These are phyloP conservation scores for Brachypodium distachyon DNA, from an alignment of 202 grass and related monocot species.

Conservation along the genomic window DNA sequence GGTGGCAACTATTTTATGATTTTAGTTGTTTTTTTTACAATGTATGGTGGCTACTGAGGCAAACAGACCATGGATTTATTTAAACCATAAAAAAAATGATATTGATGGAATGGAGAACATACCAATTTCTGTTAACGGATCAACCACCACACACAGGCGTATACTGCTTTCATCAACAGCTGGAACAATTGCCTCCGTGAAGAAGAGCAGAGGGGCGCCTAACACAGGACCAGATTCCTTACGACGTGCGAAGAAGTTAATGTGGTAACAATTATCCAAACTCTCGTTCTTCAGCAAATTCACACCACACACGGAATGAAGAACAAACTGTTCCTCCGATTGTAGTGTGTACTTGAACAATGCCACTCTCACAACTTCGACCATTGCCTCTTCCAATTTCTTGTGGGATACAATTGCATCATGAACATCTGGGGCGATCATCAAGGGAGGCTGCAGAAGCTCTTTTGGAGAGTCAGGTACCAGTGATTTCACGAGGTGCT, in stretches of 20 bases:
- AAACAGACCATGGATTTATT: neutral
- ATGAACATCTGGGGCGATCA: neutral
- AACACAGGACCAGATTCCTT: neutral
- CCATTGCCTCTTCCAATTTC: neutral
- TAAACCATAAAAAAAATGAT: neutral
- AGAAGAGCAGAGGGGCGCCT: neutral
- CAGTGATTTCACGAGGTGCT: neutral
- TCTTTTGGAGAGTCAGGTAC: neutral
- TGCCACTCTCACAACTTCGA: neutral
- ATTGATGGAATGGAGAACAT: neutral
- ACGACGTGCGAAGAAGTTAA: neutral
- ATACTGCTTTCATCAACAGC: neutral
- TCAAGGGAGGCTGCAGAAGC: neutral
- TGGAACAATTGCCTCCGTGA: neutral
- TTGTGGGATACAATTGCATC: neutral
- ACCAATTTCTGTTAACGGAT: neutral
- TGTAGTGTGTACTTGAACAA: neutral
- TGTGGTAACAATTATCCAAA: neutral
- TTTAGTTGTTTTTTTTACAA: neutral
- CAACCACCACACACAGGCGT: neutral
- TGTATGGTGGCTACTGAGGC: neutral
- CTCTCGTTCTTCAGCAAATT: neutral
- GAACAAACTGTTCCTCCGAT: neutral
- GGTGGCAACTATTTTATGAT: neutral
- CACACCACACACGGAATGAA: neutral